These are phyloP conservation scores for Botrytis porri DNA, from an alignment of 2,329 filamentous ascomycete genomes.

Conservation along the genomic window DNA sequence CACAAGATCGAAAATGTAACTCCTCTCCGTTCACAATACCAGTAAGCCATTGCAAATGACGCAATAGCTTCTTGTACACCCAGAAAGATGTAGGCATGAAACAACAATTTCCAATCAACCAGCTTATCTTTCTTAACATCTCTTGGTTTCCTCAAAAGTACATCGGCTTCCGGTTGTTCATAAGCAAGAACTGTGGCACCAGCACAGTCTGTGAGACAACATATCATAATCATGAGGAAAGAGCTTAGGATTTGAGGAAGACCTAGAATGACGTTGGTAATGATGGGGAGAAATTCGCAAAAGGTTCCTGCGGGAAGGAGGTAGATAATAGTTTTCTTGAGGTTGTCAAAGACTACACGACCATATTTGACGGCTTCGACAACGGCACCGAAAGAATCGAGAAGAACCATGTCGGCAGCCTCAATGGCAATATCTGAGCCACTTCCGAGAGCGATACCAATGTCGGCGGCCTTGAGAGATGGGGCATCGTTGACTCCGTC, in stretches of 20 bases:
- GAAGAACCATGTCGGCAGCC: slow-evolving; percentile 59
- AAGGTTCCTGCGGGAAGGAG: slow-evolving; percentile 58
- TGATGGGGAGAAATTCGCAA: slow-evolving; percentile 57
- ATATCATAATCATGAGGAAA: slow-evolving; percentile 49
- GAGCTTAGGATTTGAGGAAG: slow-evolving; percentile 57
- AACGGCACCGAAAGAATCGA: slow-evolving; percentile 69
- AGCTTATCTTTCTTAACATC: slow-evolving; percentile 67
- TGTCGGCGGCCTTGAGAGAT: slow-evolving; percentile 60
- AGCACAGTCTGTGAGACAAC: slow-evolving; percentile 71
- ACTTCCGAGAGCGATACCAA: slow-evolving; percentile 58
- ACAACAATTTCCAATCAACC: slow-evolving; percentile 67
- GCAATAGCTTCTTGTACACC: slow-evolving; percentile 59
- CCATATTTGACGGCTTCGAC: slow-evolving; percentile 71
- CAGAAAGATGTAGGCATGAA: slow-evolving; percentile 68
- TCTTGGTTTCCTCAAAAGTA: slow-evolving; percentile 65
- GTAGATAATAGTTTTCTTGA: slow-evolving; percentile 66
- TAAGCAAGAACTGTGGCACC: slow-evolving; percentile 71
- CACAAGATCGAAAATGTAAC: slow-evolving; percentile 62
- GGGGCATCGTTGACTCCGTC: slow-evolving; percentile 51
- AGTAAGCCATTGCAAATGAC: slow-evolving; percentile 63
- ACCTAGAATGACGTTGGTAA: slow-evolving; percentile 57
- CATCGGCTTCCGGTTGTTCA: slow-evolving; percentile 72
- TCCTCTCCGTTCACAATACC: slow-evolving; percentile 59
- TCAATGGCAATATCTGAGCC: slow-evolving; percentile 61
- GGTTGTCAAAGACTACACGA: slow-evolving; percentile 73